These are phyloP conservation scores for Aspergillus egyptiacus DNA, from an alignment of 495 filamentous ascomycete genomes.

Conservation along the genomic window DNA sequence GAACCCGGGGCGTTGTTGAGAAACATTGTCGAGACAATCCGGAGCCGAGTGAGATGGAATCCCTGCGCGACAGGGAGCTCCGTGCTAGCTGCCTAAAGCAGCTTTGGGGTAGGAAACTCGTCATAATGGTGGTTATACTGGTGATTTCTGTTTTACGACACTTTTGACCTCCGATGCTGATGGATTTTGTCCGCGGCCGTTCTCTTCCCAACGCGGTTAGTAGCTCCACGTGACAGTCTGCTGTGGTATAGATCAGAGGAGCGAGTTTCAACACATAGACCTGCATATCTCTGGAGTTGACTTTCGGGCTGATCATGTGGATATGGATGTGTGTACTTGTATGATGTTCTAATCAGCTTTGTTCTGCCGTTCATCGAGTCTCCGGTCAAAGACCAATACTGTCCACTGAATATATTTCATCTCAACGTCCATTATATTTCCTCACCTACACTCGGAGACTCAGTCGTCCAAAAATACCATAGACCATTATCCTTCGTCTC, in stretches of 20 bases:
- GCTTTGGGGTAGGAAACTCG: slow-evolving; percentile 32
- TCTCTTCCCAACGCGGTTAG: slow-evolving; percentile 28
- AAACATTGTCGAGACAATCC: slow-evolving; percentile 66
- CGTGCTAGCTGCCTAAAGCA: slow-evolving; percentile 39
- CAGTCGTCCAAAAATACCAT: background rate
- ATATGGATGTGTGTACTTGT: background rate
- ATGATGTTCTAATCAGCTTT: background rate
- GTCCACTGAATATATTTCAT: background rate
- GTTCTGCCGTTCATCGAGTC: background rate
- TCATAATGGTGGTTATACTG: slow-evolving; percentile 31
- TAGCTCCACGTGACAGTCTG: slow-evolving; percentile 22
- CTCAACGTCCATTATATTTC: background rate
- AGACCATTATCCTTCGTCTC: background rate
- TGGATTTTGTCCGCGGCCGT: slow-evolving; percentile 34
- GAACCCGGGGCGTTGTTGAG: slow-evolving; percentile 56
- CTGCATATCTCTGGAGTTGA: background rate
- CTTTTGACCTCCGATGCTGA: slow-evolving; percentile 22
- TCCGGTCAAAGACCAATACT: background rate
- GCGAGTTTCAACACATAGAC: background rate
- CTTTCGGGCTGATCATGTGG: background rate
- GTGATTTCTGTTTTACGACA: slow-evolving; percentile 16
- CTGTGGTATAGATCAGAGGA: slow-evolving; percentile 4
- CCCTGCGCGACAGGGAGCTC: slow-evolving; percentile 26
- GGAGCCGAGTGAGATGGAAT: slow-evolving; percentile 66
- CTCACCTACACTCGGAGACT: background rate